Evolutionary conservation across 2,329 filamentous ascomycete species (phyloP), one percentile per base, ranked within the genome.

Genomic region (Stemphylium lycopersici): DNA sequence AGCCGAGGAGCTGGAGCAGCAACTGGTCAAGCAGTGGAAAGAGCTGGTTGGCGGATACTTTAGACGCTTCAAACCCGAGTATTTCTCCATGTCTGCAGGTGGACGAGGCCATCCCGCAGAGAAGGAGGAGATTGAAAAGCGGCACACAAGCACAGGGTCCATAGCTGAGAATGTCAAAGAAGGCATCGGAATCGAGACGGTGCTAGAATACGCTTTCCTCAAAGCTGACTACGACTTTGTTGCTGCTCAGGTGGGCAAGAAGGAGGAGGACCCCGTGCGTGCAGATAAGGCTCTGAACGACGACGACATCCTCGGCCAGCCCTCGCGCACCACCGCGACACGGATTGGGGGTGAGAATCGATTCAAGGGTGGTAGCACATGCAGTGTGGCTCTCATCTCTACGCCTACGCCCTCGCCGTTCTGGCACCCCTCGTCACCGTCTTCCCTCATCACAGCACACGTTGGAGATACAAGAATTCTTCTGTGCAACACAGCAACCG

Each of bases 141-240:
- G 68, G 3, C 57, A 66, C 42, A 56, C 69, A 10, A 59, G 65
- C 38, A 63, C 64, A 8, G 63, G 66, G 4, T 51, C 62, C 2
- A 60, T 64, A 16, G 20, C 62, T 0, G 65, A 71, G 4, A 67
- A 72, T 3, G 59, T 65, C 1, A 62, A 46, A 7, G 71, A 76
- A 56, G 76, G 82, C 12, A 81, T 87, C 32, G 86, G 86, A 12
- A 84, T 93, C 56, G 89, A 93, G 69, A 86, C 90, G 1, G 86
- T 96, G 32, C 81, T 99, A 48, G 90, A 90, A 55, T 98, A 98
- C 76, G 91, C 93, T 18, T 99, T 99, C 68, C 82, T 99, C 43
- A 90, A 91, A 65, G 92, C 93, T 31, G 95, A 99, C 73, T 85
- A 97, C 46, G 93, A 98, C 76, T 99, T 99, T 69, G 88, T 98